Evolutionary conservation across 2,329 filamentous ascomycete genomes (phyloP), one percentile per base, ranked within the genome.

Genomic region (Zymoseptoria brevis): DNA sequence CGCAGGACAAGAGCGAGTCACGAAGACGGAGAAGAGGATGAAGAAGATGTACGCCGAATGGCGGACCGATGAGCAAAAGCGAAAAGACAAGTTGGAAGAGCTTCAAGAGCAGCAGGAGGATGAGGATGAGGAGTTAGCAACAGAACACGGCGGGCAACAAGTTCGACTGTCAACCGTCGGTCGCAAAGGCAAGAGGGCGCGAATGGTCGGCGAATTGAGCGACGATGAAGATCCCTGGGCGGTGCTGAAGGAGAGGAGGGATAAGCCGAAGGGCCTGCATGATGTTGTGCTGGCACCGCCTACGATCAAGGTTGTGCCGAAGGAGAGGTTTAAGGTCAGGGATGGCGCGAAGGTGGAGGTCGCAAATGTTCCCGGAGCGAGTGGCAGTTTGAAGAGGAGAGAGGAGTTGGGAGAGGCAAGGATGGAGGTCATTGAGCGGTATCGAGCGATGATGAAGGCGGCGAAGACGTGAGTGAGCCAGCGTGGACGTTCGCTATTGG

Each of bases 21-120:
- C 92, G 5, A 87, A 87, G 73, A 94, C 92, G 69, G 92, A 96
- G 76, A 88, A 85, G 72, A 87, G 87, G 65, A 87, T 96, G 60
- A 79, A 81, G 55, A 79, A 79, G 54, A 74, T 86, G 71, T 83
- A 86, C 64, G 73, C 74, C 8, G 77, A 81, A 21, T 86, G 84
- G 83, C 78, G 90, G 64, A 90, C 92, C 71, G 86, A 87, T 51
- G 89, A 93, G 66, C 91, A 88, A 82, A 56, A 86, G 86, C 65
- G 82, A 87, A 92, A 75, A 84, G 87, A 62, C 85, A 90, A 70
- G 89, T 87, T 83, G 35, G 86, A 88, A 62, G 83, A 90, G 67
- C 87, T 88, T 21, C 77, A 77, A 55, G 84, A 83, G 69, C 77
- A 89, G 67, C 87, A 89, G 30, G 79, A 80, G 58, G 79, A 83